A percentile compares a stretch with the other conserved stretches of the same genome.
These are phyloP conservation scores for Thermothelomyces thermophilus DNA, from an alignment of 2,329 filamentous ascomycete species.

Conservation along the genomic window DNA sequence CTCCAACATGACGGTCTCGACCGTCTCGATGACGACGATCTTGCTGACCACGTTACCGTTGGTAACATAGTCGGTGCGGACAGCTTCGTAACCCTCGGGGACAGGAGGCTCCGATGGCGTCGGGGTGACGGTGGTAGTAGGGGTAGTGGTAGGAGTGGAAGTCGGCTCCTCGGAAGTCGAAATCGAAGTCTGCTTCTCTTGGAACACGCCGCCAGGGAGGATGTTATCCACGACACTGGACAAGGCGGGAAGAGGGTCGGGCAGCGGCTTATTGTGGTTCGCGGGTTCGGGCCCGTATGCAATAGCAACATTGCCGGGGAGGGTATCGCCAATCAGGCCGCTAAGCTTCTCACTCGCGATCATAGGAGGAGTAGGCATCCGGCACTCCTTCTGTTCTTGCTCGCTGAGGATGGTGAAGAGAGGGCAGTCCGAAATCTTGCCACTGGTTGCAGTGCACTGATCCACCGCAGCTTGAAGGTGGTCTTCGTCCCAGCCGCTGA, in stretches of 20 bases:
- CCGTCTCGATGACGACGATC: constrained; percentile 51
- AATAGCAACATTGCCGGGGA: constrained; percentile 60
- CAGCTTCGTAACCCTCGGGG: constrained; percentile 34
- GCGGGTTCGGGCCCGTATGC: constrained; percentile 29
- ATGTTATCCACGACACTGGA: constrained; percentile 29
- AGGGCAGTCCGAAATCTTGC: constrained; percentile 64
- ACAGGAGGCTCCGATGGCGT: constrained; percentile 27
- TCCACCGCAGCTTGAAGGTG: constrained; percentile 68
- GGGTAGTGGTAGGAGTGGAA: neutral
- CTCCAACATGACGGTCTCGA: constrained; percentile 45
- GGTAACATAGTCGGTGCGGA: constrained; percentile 50
- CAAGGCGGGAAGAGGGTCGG: constrained; percentile 25
- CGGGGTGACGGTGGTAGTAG: constrained; percentile 14
- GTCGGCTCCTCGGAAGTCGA: constrained; percentile 11
- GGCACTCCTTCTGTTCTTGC: constrained; percentile 50
- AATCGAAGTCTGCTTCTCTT: constrained; percentile 8
- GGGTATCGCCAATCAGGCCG: constrained; percentile 43
- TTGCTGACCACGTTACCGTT: constrained; percentile 45
- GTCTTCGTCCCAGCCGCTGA: constrained; percentile 65
- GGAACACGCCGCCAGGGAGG: constrained; percentile 40
- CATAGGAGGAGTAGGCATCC: constrained; percentile 47
- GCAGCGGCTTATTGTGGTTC: constrained; percentile 13
- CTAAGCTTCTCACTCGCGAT: constrained; percentile 55
- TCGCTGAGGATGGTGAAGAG: constrained; percentile 65
- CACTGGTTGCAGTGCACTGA: constrained; percentile 65